These are phyloP conservation scores for Fraxinus velutina DNA, from an alignment of 305 asterid species.

Conservation along the genomic window DNA sequence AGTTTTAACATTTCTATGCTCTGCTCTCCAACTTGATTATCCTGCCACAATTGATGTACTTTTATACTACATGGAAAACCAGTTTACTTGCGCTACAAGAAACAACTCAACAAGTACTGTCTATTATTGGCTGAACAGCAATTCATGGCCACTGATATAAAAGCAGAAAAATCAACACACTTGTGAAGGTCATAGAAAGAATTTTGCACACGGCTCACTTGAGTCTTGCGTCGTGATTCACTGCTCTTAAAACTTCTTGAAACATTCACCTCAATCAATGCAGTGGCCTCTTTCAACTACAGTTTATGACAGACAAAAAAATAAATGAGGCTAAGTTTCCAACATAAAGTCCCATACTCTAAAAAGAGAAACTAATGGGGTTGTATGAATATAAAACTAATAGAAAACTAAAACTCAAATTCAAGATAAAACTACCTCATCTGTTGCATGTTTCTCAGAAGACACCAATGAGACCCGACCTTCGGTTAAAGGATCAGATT, in stretches of 20 bases:
- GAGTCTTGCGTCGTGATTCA: slow-evolving; percentile 38
- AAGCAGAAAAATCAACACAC: background rate
- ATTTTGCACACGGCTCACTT: slow-evolving; percentile 40
- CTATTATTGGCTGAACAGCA: background rate
- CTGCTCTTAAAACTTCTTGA: slow-evolving; percentile 33
- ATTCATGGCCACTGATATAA: background rate
- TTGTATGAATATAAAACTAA: slow-evolving; percentile 1
- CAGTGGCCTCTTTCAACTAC: slow-evolving; percentile 43
- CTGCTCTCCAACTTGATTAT: slow-evolving; percentile 55
- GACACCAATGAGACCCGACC: slow-evolving; percentile 27
- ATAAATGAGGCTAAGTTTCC: slow-evolving; percentile 25
- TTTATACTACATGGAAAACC: slow-evolving; percentile 11
- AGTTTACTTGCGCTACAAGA: slow-evolving; percentile 13
- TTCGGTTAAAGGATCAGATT: slow-evolving; percentile 36
- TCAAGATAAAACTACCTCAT: slow-evolving; percentile 39
- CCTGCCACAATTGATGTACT: slow-evolving; percentile 42
- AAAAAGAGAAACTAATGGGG: background rate
- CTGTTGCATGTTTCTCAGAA: slow-evolving; percentile 29
- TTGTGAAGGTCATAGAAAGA: background rate
- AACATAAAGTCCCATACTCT: slow-evolving; percentile 1
- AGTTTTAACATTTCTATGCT: slow-evolving; percentile 85
- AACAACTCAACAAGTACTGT: slow-evolving; percentile 1
- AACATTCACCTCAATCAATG: slow-evolving; percentile 31
- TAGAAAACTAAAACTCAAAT: slow-evolving; percentile 10
- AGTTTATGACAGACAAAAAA: slow-evolving; percentile 3